Conservation (phyloP, 192 early-diverging fungal species). For the Mortierella alpina region DNA sequence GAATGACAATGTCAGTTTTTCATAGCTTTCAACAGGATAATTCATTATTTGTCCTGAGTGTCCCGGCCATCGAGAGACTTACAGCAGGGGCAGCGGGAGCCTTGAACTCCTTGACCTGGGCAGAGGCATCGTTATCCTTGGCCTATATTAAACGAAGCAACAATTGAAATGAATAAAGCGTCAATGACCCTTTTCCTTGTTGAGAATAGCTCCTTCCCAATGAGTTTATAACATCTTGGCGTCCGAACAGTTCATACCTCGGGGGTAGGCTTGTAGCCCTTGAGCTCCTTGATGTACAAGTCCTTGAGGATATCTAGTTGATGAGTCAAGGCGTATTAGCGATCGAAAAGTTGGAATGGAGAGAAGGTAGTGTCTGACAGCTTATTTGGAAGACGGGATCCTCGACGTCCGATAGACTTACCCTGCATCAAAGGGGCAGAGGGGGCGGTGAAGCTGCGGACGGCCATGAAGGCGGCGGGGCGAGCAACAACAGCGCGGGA, state of each 20-base stretch:
- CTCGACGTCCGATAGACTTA: slow-evolving; percentile 15
- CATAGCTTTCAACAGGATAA: not conserved
- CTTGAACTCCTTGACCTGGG: slow-evolving; percentile 56
- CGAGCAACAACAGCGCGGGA: slow-evolving; percentile 57
- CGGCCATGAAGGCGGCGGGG: slow-evolving; percentile 63
- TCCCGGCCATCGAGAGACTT: not conserved
- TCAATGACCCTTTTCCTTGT: not conserved
- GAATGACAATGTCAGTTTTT: not conserved
- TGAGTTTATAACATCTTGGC: not conserved
- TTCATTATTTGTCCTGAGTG: not conserved
- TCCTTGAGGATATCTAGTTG: slow-evolving; percentile 64
- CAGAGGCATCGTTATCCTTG: slow-evolving; percentile 42
- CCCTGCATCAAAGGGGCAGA: slow-evolving; percentile 63
- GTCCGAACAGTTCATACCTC: slow-evolving; percentile 25
- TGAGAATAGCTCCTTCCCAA: not conserved
- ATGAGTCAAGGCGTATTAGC: not conserved
- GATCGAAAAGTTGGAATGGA: not conserved
- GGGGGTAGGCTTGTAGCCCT: slow-evolving; percentile 64
- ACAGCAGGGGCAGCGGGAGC: slow-evolving; percentile 42
- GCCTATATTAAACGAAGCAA: slow-evolving; percentile 11
- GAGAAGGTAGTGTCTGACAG: not conserved
- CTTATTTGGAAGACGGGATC: not conserved
- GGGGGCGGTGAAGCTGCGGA: slow-evolving; percentile 61
- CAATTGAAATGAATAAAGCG: not conserved
- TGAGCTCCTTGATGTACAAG: slow-evolving; percentile 66